Base-by-base conservation (phyloP, 257 asterid species). In the Linaria vulgaris region DNA sequence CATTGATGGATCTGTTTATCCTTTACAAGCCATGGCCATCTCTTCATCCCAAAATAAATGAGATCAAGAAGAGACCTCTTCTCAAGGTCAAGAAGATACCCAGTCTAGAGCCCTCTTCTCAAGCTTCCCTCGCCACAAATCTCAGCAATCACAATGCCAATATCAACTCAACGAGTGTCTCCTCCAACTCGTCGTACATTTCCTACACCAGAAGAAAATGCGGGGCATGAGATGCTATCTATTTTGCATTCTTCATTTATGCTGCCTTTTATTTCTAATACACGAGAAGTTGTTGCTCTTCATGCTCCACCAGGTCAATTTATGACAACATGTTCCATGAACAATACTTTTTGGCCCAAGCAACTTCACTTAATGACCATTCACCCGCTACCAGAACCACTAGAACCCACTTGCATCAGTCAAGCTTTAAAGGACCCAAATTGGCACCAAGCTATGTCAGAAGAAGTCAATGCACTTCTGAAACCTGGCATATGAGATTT, bases 401-500 rank as follows among this genome's bases (percentile, higher is more conserved):
- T 12, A 19, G 48, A 59, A 21, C 59, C 65, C 4, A 23, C 45
- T 3, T 11, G 25, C 17, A 48, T 47, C 0, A 20, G 22, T 12
- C 59, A 57, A 20, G 72, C 72, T 2, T 11, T 56, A 3, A 22
- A 56, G 1, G 38, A 67, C 16, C 57, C 56, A 1, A 0, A 9
- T 1, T 67, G 46, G 72, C 24, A 50, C 5, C 2, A 24, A 30
- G 58, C 72, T 6, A 58, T 67, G 72, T n/a, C 24, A 0, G 71
- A 23, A 9, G 65, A 67, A 16, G 15, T 12, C 15, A 1, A 9
- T 9, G 64, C 56, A 4, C 31, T 56, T 0, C 0, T 22, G 4
- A 10, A 14, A 0, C 25, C 43, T 23, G 23, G 41, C 0, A 67
- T 56, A 1, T 55, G 64, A 64, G 71, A 56, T 11, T 12, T 67